Conservation (phyloP, 2,329 filamentous ascomycete species). For the Fusarium stilboides region DNA sequence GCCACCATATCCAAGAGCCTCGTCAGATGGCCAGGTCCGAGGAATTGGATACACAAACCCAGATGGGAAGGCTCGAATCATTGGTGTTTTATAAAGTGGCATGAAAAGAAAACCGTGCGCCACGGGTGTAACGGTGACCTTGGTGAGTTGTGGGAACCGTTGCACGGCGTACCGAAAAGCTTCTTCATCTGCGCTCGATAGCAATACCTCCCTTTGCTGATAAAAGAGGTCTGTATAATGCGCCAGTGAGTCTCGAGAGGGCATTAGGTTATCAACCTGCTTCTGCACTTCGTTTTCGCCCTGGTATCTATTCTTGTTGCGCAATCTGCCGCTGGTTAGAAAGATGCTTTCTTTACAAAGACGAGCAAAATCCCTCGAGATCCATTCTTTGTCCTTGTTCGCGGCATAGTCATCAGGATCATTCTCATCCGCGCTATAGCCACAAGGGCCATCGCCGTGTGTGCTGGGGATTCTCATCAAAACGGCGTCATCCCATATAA, state of each 20-base stretch:
- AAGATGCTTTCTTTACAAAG: neutral
- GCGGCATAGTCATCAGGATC: neutral
- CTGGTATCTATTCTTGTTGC: neutral
- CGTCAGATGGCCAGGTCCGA: neutral
- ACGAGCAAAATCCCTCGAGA: neutral
- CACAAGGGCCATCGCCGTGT: neutral
- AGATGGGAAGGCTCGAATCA: slow-evolving; percentile 12
- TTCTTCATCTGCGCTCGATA: neutral
- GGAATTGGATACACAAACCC: slow-evolving; percentile 15
- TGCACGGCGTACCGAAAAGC: slow-evolving; percentile 7
- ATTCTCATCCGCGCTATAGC: neutral
- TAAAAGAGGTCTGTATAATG: neutral
- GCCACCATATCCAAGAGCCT: neutral
- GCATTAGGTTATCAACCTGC: neutral
- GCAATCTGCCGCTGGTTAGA: neutral
- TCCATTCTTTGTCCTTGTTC: neutral
- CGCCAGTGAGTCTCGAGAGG: neutral
- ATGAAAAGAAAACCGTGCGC: slow-evolving; percentile 5
- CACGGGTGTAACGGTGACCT: neutral
- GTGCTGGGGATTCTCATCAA: neutral
- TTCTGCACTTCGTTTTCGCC: neutral
- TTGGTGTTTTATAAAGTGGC: slow-evolving; percentile 12
- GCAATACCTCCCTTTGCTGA: neutral
- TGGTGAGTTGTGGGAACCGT: slow-evolving; percentile 1
- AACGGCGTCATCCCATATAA: slow-evolving; percentile 12